These are phyloP conservation scores for Tetrahymena malaccensis DNA, from an alignment of 73 alveolate genomes.

Conservation along the genomic window DNA sequence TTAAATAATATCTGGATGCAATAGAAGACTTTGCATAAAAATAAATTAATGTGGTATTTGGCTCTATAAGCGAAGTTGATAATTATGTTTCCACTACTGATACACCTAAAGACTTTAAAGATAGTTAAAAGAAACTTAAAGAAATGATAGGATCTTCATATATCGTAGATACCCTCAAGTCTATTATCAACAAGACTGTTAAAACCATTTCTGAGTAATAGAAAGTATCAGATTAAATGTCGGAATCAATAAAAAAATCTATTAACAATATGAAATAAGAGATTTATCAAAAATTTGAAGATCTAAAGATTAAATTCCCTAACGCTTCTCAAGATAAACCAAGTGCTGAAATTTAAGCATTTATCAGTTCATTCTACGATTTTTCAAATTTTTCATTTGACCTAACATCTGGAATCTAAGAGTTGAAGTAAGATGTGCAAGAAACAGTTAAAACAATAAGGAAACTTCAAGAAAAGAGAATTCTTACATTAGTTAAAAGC, in stretches of 20 bases:
- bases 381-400: neutral
- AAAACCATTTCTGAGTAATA: neutral
- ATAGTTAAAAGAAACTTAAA: neutral
- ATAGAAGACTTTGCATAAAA: neutral
- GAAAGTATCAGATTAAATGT: neutral
- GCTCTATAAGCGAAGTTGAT: neutral
- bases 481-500: neutral
- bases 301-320: neutral
- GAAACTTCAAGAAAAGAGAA: neutral
- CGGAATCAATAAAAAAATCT: neutral
- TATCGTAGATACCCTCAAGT: neutral
- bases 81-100: neutral
- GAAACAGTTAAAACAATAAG: neutral
- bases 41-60: neutral
- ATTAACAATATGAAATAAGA: neutral
- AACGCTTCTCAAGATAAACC: neutral
- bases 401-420: neutral
- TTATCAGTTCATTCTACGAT: neutral
- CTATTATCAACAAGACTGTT: neutral
- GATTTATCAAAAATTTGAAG: neutral
- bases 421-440: neutral
- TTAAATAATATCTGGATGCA: neutral
- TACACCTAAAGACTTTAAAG: neutral
- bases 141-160: neutral
- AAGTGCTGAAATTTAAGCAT: neutral